A percentile compares a stretch with the other conserved stretches of the same genome.
phyloP scores from a whole-genome alignment of 148 eudicot genomes.

The Heliamphora exappendiculata region DNA sequence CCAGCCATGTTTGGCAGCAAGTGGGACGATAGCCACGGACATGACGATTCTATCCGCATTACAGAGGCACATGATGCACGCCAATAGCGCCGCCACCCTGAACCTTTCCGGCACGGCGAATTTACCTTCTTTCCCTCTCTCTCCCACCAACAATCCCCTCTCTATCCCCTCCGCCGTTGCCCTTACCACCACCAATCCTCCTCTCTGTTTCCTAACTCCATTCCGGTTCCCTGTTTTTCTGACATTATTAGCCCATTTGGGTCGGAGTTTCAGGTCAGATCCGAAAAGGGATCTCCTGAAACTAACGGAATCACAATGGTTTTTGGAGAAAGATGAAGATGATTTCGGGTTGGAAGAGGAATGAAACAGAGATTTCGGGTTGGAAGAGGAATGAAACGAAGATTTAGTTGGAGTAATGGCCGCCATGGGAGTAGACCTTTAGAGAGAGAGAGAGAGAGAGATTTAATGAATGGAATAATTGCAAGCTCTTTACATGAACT shows the following conservation, averaged over 20 bases:
- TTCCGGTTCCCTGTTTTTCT: not conserved
- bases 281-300: conserved; percentile 16
- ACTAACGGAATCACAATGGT: not conserved
- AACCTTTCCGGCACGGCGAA: conserved; percentile 40
- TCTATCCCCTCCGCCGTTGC: conserved; percentile 48
- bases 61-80: conserved; percentile 70
- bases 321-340: conserved; percentile 3
- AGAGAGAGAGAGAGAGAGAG: not conserved
- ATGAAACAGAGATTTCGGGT: conserved; percentile 3
- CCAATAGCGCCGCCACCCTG: conserved; percentile 78
- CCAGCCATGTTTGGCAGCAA: conserved; percentile 74
- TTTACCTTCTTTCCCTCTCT: conserved; percentile 15
- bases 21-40: conserved; percentile 87
- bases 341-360: conserved; percentile 11
- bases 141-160: conserved; percentile 24
- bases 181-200: conserved; percentile 26
- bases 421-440: conserved; percentile 12
- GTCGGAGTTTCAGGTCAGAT: not conserved
- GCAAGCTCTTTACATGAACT: too few species aligned
- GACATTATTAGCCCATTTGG: conserved; percentile 21
- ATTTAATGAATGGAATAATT: not conserved
- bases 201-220: conserved; percentile 10
- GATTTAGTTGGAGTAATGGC: conserved; percentile 2
- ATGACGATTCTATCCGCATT: conserved; percentile 87
- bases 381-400: conserved; percentile 4